Base-by-base conservation (phyloP, 169 alveolate genomes). In the Plasmodium chabaudi region DNA sequence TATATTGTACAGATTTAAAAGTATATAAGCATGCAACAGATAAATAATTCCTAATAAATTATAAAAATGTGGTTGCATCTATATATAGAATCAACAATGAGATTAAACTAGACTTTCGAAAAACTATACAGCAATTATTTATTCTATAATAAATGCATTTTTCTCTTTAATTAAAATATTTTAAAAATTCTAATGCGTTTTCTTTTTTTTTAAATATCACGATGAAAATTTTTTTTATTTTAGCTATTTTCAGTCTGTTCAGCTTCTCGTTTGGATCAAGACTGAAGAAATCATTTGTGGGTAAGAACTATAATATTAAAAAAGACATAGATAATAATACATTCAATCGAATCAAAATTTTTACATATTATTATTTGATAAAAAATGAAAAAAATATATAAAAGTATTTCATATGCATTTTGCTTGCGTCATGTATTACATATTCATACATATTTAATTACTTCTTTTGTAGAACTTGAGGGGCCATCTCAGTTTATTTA, bases 211-310 rank as follows among this genome's bases (percentile, higher is more conserved):
- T 63, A 61, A 39, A 19, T 42, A 49, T n/a, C 13, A 75, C 34
- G 34, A 75, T 75, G 88, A 75, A 75, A 10, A 63, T 75, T 64
- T 75, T 75, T 61, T 47, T 19, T 19, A 12, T 75, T 42, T 63
- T 75, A 25, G 51, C 49, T 47, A 75, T 55, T 59, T 47, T 75
- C 12, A 63, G 57, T 69, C 25, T 61, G 63, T 75, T 75, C 53
- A 44, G 10, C 70, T 57, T 75, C 59, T 12, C 57, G 19, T 46
- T 63, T 63, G 67, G 64, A 1, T 44, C 64, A 46, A 21, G 42
- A 19, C 21, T 27, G 1, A 63, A 51, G 64, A 23, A 55, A 5
- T 13, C 15, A 12, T 49, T 61, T 75, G 61, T 27, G 56, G 59
- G 88, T 75, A 75, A 75, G 70, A 69, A 46, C 19, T 57, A 73